Base-by-base conservation (phyloP, 208 protist genomes). In the Wallacemonas sp. region DNA sequence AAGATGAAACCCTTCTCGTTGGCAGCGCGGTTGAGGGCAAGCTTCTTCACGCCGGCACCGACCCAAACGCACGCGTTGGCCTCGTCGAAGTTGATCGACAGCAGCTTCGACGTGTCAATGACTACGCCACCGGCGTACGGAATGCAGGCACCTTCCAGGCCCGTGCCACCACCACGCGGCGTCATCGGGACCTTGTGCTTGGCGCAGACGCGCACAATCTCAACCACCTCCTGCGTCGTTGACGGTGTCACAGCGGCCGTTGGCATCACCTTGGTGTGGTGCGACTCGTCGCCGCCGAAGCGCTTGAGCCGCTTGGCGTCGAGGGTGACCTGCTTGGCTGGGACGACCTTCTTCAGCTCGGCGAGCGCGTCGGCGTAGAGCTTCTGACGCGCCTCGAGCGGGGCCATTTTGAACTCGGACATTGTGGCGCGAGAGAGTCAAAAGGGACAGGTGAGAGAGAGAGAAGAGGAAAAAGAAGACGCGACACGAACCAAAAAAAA, bases 41-140 rank as follows among this genome's bases (percentile, higher is more conserved):
- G 61, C 71, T 90, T 90, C 71, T 72, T 79, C 74, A 84, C 79
- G 24, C 83, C 83, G 3, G 77, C 83, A 16, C 83, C 83, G 14
- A 80, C 83, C 83, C 80, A 90, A 38, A 86, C 79, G 66, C 75
- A 87, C 33, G 72, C 36, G 49, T 90, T 90, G 19, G 72, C 60
- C 38, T 68, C 61, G 52, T 90, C 77, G 57, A 87, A 78, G 29
- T 71, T 68, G 32, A 87, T 78, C 2, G 38, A 32, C 21, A 47
- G 68, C 19, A 90, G 46, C 21, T 66, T 58, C 3, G 32, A 26
- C 2, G 80, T 85, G 56, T 87, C 83, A 24, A 90, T 83, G n/a
- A 90, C 80, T 30, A 85, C 41, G 32, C 80, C 84, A 34, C 80
- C 83, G 3, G 70, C 74, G 63, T 80, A 78, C 1, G 78, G 80